Conservation (phyloP, 441 rosid species). For the Arabidopsis lyrata region DNA sequence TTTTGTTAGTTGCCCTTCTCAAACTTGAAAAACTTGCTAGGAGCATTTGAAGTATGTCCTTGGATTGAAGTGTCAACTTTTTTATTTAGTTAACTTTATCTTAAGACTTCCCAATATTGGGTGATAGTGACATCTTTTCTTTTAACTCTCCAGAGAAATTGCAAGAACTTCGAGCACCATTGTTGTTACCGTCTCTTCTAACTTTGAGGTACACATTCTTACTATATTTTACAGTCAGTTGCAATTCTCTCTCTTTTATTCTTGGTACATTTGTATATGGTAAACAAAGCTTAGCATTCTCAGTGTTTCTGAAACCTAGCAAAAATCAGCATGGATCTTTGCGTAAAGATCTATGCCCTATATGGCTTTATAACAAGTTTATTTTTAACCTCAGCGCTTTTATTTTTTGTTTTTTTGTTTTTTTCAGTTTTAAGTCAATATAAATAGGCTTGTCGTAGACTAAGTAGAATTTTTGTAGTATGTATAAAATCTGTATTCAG, state of each 20-base stretch:
- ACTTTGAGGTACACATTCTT: slow-evolving; percentile 72
- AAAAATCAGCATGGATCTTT: slow-evolving; percentile 2
- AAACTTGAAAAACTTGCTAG: background rate
- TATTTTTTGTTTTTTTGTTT: background rate
- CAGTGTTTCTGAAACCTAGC: slow-evolving; percentile 1
- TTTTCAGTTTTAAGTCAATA: background rate
- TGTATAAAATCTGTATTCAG: background rate
- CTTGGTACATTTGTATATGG: slow-evolving; percentile 1
- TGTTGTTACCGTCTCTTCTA: slow-evolving; percentile 67
- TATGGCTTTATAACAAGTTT: slow-evolving; percentile 3
- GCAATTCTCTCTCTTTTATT: background rate
- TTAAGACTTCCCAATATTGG: background rate
- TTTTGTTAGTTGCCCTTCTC: slow-evolving; percentile 6
- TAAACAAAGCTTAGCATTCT: background rate
- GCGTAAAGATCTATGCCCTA: background rate
- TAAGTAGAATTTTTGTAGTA: background rate
- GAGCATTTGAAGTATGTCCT: slow-evolving; percentile 8
- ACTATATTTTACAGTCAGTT: background rate
- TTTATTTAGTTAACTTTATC: slow-evolving; percentile 1
- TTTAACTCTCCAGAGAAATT: slow-evolving; percentile 59
- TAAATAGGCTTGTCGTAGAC: slow-evolving; percentile 1
- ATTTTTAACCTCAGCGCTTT: background rate
- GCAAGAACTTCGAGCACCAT: slow-evolving; percentile 52
- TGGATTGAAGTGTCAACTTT: slow-evolving; percentile 4
- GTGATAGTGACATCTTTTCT: slow-evolving; percentile 37